These are phyloP conservation scores for Rostrohypoxylon terebratum DNA, from an alignment of 495 filamentous ascomycete genomes.

Conservation along the genomic window DNA sequence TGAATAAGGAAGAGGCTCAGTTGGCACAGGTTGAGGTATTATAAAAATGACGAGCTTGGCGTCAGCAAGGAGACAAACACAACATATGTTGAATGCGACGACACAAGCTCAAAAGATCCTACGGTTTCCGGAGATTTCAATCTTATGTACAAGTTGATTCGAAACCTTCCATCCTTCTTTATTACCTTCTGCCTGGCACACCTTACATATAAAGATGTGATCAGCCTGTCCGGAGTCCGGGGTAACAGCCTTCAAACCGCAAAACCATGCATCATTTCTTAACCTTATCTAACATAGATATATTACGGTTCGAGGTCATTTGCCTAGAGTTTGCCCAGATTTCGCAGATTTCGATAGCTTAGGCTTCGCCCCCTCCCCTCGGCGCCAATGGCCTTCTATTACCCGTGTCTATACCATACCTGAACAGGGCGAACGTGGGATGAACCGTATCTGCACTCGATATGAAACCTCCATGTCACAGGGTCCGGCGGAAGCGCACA, in stretches of 20 bases:
- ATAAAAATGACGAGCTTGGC: constrained; percentile 20
- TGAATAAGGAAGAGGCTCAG: constrained; percentile 13
- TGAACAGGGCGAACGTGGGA: neutral
- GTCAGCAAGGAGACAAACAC: constrained; percentile 5
- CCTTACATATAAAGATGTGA: constrained; percentile 13
- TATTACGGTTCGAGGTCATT: constrained; percentile 6
- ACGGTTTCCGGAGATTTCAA: constrained; percentile 29
- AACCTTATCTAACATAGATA: constrained; percentile 6
- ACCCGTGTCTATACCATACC: neutral
- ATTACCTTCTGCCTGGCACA: neutral
- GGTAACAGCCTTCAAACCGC: constrained; percentile 15
- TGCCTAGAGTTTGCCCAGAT: constrained; percentile 9
- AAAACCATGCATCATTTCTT: constrained; percentile 2
- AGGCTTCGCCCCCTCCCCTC: neutral
- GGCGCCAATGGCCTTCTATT: constrained; percentile 1
- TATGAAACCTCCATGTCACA: constrained; percentile 1
- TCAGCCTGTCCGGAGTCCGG: constrained; percentile 37
- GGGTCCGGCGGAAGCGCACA: neutral
- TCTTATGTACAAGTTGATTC: constrained; percentile 21
- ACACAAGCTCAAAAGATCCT: constrained; percentile 14
- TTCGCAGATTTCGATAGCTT: constrained; percentile 9
- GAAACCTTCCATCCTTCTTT: constrained; percentile 14
- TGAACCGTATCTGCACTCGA: constrained; percentile 1
- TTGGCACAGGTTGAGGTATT: neutral
- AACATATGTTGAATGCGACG: constrained; percentile 3